Evolutionary conservation across 352 stramenopile species (phyloP).

Genomic region (Globisporangium nagaii): DNA sequence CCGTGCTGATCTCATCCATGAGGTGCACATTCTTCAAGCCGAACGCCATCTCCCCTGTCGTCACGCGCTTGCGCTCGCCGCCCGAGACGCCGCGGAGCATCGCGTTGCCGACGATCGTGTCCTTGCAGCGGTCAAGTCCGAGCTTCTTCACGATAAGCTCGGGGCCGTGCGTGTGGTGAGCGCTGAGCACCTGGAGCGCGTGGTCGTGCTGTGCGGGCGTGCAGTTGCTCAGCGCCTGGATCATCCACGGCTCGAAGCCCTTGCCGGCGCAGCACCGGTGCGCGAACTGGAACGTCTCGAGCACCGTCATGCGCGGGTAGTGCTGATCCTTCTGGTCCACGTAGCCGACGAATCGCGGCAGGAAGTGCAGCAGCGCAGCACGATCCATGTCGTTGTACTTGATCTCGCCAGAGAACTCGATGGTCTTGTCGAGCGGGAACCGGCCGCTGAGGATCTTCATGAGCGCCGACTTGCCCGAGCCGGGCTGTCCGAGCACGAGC

Average conservation of each 20-base stretch:
- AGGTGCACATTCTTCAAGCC: constrained; percentile 68
- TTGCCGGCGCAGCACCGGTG: constrained; percentile 61
- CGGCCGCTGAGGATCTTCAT: constrained; percentile 35
- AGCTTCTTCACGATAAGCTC: constrained; percentile 31
- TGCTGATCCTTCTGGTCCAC: constrained; percentile 80
- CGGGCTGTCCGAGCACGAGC: constrained; percentile 18
- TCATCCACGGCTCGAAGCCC: constrained; percentile 34
- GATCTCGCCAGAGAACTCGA: constrained; percentile 33
- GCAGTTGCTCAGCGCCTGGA: constrained; percentile 33
- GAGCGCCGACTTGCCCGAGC: constrained; percentile 38
- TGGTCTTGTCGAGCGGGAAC: constrained; percentile 36
- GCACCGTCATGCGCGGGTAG: constrained; percentile 84
- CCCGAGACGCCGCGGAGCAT: constrained; percentile 71
- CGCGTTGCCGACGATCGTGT: constrained; percentile 61
- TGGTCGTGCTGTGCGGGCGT: constrained; percentile 25
- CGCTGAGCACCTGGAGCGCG: constrained; percentile 24
- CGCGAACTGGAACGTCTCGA: constrained; percentile 92
- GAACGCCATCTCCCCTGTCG: constrained; percentile 83
- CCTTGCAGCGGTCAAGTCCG: constrained; percentile 40
- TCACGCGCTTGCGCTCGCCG: constrained; percentile 90
- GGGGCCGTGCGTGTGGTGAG: constrained; percentile 29
- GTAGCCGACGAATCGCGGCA: constrained; percentile 37
- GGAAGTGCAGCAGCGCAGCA: constrained; percentile 10
- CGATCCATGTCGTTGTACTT: constrained; percentile 35
- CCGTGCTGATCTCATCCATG: constrained; percentile 77